Conservation (phyloP, 495 filamentous ascomycete species). For the Daldinia decipiens region DNA sequence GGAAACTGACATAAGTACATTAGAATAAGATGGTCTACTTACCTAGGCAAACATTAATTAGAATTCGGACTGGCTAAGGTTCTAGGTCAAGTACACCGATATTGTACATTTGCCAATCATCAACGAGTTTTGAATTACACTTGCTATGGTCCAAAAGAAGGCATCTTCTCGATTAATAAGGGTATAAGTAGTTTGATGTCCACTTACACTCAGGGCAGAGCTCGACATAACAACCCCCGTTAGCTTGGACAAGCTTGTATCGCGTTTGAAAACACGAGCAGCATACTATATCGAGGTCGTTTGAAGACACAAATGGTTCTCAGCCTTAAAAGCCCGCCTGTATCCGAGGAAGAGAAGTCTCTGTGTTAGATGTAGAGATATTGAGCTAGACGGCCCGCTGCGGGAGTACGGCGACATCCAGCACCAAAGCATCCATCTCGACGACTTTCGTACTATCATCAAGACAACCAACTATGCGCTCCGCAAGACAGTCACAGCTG, state of each 20-base stretch:
- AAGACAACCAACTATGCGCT: background rate
- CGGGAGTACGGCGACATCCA: background rate
- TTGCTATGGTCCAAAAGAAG: no score
- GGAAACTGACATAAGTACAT: constrained; percentile 75
- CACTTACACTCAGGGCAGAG: no score
- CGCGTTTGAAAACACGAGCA: background rate
- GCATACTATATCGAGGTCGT: background rate
- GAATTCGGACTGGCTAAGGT: background rate
- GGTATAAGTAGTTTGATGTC: background rate
- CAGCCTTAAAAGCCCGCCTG: no score
- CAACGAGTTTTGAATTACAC: background rate
- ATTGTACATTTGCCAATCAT: background rate
- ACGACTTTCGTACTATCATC: background rate
- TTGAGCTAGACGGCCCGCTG: background rate
- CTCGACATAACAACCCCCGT: background rate
- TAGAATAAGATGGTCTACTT: constrained; percentile 54
- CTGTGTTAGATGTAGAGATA: no score
- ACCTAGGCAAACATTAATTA: background rate
- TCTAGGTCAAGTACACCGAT: background rate
- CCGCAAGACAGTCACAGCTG: background rate
- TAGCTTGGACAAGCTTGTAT: no score
- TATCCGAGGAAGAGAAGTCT: no score
- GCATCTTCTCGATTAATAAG: no score
- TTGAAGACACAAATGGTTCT: background rate
- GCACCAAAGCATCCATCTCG: background rate